Evolutionary conservation across 768 basidiomycete species (phyloP).

Genomic region (Lactifluus pinguis): DNA sequence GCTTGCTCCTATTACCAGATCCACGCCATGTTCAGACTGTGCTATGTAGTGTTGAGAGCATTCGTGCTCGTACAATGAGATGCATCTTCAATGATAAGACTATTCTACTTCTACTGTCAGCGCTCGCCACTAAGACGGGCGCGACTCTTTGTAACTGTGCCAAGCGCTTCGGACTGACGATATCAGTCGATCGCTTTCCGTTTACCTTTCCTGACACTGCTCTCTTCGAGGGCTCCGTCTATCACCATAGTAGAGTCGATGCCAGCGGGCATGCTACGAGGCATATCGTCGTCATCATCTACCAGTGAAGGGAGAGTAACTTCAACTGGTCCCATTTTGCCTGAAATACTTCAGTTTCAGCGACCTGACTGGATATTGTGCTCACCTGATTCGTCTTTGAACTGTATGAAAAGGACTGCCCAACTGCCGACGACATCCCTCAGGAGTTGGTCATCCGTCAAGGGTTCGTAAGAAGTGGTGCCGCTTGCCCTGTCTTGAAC

Average conservation of each 20-base stretch:
- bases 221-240: constrained; percentile 27
- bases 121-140: neutral
- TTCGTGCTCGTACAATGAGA: neutral
- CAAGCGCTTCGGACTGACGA: neutral
- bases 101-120: neutral
- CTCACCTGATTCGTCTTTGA: constrained; percentile 55
- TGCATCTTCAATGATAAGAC: neutral
- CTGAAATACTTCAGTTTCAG: constrained; percentile 22
- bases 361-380: constrained; percentile 10
- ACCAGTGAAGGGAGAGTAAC: constrained; percentile 48
- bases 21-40: neutral
- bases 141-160: neutral
- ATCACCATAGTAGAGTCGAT: constrained; percentile 6
- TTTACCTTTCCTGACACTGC: constrained; percentile 48
- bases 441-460: constrained; percentile 39
- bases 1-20: neutral
- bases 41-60: neutral
- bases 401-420: constrained; percentile 62
- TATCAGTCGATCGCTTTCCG: constrained; percentile 40
- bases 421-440: constrained; percentile 50
- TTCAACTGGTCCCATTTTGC: constrained; percentile 49
- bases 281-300: constrained; percentile 51
- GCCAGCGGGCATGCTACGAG: constrained; percentile 8
- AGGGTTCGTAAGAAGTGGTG: constrained; percentile 42
- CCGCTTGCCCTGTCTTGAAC: constrained; percentile 42